Evolutionary conservation across 345 rosid genomes (phyloP), one percentile per base, ranked within the genome.

Genomic region (Angophora floribunda): DNA sequence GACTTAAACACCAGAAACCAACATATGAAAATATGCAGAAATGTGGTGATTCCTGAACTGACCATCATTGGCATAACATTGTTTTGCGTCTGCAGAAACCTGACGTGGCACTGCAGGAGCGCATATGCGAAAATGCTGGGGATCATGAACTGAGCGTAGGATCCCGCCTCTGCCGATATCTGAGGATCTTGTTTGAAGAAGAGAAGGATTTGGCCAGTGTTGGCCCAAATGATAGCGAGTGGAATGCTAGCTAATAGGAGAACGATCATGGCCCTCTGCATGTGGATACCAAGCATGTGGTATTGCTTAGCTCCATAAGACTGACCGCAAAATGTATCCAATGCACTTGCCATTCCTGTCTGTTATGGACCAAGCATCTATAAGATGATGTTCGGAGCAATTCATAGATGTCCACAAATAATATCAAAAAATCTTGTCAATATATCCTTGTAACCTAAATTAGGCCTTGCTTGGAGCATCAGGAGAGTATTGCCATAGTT

Each of bases 21-120:
- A 85, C 96, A 94, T 2, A 86, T 50, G 8, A 91, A 87, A 9
- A 93, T 41, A n/a, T 94, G 96, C 75, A 93, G 87, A 5, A 90
- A 61, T 51, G 92, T 90, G 52, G 95, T 92, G 50, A 91, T 79
- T 85, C 92, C 95, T 21, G 95, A 87, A 88, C 86, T 88, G 36
- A 91, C 61, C 92, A 93, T 90, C 90, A 94, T 91, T 44, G 96
- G 95, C 28, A 93, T 55, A 9, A 93, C 93, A 87, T 89, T 93
- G 89, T 90, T 92, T 59, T 93, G 96, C 2, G 95, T 82, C 88
- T 92, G 93, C 86, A 94, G 79, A 92, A 94, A 93, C 63, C 92
- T 93, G 88, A 92, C 7, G 0, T 75, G 82, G 26, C 82, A 75
- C 13, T 36, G 82, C 26, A 75, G 82, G 4, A 75, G 82, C 0